phyloP scores from a whole-genome alignment of 1,139 yeast genomes.

The Ogataea hybrid region DNA sequence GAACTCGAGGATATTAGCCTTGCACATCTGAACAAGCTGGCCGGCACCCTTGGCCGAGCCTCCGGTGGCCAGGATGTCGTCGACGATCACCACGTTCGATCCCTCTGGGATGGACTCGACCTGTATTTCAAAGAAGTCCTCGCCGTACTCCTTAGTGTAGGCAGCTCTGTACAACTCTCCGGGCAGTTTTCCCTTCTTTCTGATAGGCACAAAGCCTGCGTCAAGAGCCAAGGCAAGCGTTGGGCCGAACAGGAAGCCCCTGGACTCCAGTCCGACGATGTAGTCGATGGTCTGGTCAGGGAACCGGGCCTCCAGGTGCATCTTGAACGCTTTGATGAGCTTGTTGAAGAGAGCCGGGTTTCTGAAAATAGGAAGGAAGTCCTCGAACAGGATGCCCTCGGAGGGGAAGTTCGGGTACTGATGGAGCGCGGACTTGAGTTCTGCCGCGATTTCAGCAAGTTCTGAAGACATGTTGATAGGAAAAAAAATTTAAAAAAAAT shows the following conservation, averaged over 20 bases:
- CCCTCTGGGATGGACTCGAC: conserved; percentile 76
- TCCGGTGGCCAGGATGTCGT: conserved; percentile 97
- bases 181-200: conserved; percentile 94
- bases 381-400: conserved; percentile 93
- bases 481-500: background rate
- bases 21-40: conserved; percentile 62
- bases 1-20: conserved; percentile 75
- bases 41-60: conserved; percentile 97
- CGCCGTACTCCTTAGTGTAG: conserved; percentile 89
- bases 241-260: conserved; percentile 97
- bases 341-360: conserved; percentile 77
- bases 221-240: conserved; percentile 84
- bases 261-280: conserved; percentile 90
- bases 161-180: conserved; percentile 74
- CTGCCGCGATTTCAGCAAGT: conserved; percentile 49
- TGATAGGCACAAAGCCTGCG: conserved; percentile 91
- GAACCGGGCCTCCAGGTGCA: conserved; percentile 60
- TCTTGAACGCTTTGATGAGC: conserved; percentile 75
- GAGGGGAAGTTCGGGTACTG: conserved; percentile 93
- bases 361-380: conserved; percentile 90
- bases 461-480: conserved; percentile 18
- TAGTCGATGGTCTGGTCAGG: conserved; percentile 65
- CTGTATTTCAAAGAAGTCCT: conserved; percentile 88
- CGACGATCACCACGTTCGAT: conserved; percentile 80
- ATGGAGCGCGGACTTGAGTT: conserved; percentile 61